phyloP scores from a whole-genome alignment of 2,329 filamentous ascomycete species.

The Pseudocercospora pini-densiflorae region DNA sequence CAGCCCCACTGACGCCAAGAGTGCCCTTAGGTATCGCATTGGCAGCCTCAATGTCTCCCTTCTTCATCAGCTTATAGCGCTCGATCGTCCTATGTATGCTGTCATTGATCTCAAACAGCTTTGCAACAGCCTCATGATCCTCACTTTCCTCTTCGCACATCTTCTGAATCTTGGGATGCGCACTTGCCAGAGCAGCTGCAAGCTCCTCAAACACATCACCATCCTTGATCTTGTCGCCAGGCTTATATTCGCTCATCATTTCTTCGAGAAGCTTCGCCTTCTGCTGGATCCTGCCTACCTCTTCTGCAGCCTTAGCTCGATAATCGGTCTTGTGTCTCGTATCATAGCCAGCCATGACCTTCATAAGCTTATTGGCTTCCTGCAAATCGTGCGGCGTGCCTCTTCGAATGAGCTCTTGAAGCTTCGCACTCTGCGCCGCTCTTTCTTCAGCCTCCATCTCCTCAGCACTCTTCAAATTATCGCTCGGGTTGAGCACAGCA shows the following conservation, averaged over 20 bases:
- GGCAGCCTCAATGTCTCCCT: conserved; percentile 85
- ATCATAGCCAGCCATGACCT: conserved; percentile 98
- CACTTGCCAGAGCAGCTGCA: conserved; percentile 84
- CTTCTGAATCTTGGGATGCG: conserved; percentile 97
- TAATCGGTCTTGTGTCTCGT: conserved; percentile 96
- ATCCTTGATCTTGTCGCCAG: conserved; percentile 76
- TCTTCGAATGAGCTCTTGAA: conserved; percentile 93
- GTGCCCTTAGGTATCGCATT: conserved; percentile 83
- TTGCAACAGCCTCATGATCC: conserved; percentile 92
- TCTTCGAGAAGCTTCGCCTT: conserved; percentile 93
- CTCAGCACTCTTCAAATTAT: conserved; percentile 93
- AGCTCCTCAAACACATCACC: conserved; percentile 80
- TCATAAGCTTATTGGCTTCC: conserved; percentile 97
- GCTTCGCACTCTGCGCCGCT: conserved; percentile 94
- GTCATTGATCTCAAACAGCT: conserved; percentile 96
- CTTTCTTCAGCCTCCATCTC: conserved; percentile 98
- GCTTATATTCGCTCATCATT: conserved; percentile 81
- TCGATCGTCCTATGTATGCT: conserved; percentile 98
- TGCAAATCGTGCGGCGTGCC: conserved; percentile 92
- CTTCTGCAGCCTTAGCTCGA: conserved; percentile 94
- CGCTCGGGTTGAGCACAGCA: conserved; percentile 93
- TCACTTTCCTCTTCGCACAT: conserved; percentile 99
- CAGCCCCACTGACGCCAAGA: conserved; percentile 67
- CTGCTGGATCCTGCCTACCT: conserved; percentile 92
- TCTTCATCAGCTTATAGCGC: conserved; percentile 93